Base-by-base conservation (phyloP, 2,329 filamentous ascomycete genomes). In the Lasiodiplodia sp. region DNA sequence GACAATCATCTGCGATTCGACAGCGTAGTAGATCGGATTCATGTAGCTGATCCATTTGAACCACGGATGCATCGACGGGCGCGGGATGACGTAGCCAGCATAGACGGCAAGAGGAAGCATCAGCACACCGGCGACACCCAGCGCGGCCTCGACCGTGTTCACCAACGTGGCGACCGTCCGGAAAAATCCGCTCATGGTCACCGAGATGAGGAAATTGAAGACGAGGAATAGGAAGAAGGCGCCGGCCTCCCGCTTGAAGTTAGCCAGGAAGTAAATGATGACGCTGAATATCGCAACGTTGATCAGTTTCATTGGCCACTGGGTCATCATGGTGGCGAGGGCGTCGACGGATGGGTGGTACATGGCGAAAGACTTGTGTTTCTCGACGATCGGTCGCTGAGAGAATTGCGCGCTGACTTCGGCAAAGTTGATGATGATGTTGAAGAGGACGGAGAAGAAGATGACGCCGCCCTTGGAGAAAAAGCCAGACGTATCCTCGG, bases 331-430 rank as follows among this genome's bases (percentile, higher is more conserved):
- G 11, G 92, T 96, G 0, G 92, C 89, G 69, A 93, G 86, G 18
- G 93, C 92, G 84, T 97, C 94, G 18, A 93, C 91, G 12, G 91
- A 94, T 0, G 94, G 93, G 75, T 97, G 94, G 75, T 97, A 97
- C 21, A 97, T 85, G 28, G 93, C 93, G 77, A 97, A 97, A 68
- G 91, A 89, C 68, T 86, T 83, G 74, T 97, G 94, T 78, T 97
- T 97, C 77, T 97, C 93, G 69, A 97, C 92, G 74, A 97, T 97
- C 0, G 92, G 91, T 44, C 94, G 91, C 86, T 97, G 93, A 1
- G 92, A 88, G 77, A 96, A 97, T 4, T 97, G 64, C 11, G 47
- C 40, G 16, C 82, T 72, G 73, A 88, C 86, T 78, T 96, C 93
- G 51, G 96, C 86, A 68, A 91, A 91, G 77, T 88, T 91, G 71